Evolutionary conservation across 2,329 filamentous ascomycete genomes (phyloP), one percentile per base, ranked within the genome.

Genomic region (Calonectria crousiana): DNA sequence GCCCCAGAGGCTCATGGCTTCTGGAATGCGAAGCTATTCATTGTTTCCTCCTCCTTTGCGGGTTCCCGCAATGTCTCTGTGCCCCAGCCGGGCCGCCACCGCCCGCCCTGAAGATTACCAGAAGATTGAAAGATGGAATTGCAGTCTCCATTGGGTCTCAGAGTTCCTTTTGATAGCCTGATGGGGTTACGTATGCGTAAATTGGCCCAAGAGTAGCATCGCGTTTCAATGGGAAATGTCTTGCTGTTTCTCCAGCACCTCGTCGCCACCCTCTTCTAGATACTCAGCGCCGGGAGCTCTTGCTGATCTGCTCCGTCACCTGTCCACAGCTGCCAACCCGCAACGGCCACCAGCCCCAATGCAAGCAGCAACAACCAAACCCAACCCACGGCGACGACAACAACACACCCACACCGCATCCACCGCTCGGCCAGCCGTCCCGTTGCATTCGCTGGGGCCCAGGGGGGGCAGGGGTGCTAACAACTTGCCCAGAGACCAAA

Each of bases 341-440:
- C 69, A 49, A 34, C 36, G 30, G 71, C 66, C 47, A 67, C 67
- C 51, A 20, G 41, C 41, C 18, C 41, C 41, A 49, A 71, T 75
- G 62, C 71, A 47, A 51, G 38, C n/a, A 47, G 64, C 36, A 41
- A 36, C 56, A 38, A 41, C 44, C 67, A 67, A 66, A 72, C 51
- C 68, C 34, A 71, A 58, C 62, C 71, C 51, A 64, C 67, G 51
- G 67, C 44, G 10, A 47, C n/a, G 10, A 13, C 44, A n/a, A 47
- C 44, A 76, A 72, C 76, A 79, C 79, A 80, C 79, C 79, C 76
- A 79, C 79, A 81, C 79, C 79, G 79, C 78, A 71, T 60, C 79
- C 78, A 80, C 79, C 79, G 79, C 72, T 73, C 74, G 20, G 60
- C 71, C 66, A 75, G 70, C 75, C 73, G 69, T 74, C 69, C 74